Evolutionary conservation across 805 yeast genomes (phyloP).

Genomic region (Tetrapisispora fleetii): DNA sequence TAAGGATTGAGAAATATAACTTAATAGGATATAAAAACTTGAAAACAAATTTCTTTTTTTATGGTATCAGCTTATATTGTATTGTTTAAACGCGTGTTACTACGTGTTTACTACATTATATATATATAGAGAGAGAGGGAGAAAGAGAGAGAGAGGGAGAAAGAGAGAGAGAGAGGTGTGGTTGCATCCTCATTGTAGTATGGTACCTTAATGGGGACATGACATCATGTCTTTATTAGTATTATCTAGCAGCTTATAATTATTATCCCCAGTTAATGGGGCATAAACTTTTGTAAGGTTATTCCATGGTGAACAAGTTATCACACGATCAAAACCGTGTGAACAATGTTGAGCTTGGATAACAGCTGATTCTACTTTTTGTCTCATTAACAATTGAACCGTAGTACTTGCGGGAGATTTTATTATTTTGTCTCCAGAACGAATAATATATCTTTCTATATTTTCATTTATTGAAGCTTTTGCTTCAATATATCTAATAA

Average conservation of each 20-base stretch:
- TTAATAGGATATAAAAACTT: no score
- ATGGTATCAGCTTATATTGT: no score
- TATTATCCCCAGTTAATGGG: background rate
- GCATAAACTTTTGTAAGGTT: background rate
- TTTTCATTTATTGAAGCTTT: background rate
- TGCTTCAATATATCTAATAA: background rate
- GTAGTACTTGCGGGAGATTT: background rate
- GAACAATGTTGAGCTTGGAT: background rate
- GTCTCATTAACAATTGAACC: no score
- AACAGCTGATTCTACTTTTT: background rate
- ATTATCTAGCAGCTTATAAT: background rate
- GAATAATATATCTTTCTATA: background rate
- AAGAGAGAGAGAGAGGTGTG: no score
- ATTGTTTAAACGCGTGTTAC: no score
- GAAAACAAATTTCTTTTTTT: no score
- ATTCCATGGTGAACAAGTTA: background rate
- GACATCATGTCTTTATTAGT: background rate
- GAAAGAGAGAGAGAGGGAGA: no score
- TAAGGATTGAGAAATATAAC: no score
- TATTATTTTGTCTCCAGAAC: background rate
- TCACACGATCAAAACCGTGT: background rate
- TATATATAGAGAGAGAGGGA: no score
- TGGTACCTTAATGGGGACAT: background rate
- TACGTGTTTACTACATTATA: no score
- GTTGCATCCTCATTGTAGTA: background rate